phyloP scores from a whole-genome alignment of 2,329 filamentous ascomycete species.

The Ceratocystis eucalypticola region DNA sequence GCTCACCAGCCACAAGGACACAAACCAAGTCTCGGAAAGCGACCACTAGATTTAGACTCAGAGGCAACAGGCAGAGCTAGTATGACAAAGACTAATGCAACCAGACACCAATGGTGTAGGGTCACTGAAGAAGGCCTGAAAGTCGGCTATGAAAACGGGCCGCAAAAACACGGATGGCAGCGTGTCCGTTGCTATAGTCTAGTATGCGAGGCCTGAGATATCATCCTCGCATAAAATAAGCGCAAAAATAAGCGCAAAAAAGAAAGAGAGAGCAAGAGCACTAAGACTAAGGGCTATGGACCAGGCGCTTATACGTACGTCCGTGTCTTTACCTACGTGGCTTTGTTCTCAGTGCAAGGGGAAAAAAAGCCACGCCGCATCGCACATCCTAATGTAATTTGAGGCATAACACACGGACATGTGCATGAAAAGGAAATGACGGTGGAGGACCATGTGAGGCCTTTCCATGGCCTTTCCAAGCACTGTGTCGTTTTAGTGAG shows the following conservation, averaged over 20 bases:
- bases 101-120: neutral
- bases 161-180: neutral
- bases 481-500: neutral
- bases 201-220: neutral
- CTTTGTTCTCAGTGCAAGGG: neutral
- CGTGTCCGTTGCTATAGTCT: neutral
- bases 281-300: neutral
- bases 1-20: neutral
- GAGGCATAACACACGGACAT: neutral
- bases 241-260: neutral
- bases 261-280: neutral
- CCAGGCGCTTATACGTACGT: neutral
- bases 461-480: neutral
- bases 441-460: neutral
- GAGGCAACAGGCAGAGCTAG: neutral
- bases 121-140: neutral
- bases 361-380: neutral
- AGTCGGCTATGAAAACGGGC: neutral
- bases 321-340: neutral
- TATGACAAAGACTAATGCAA: neutral
- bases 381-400: neutral
- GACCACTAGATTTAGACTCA: neutral
- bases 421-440: neutral
- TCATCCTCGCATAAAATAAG: neutral
- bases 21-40: neutral